Percentiles rank a stretch among this genome's conserved stretches.
These are phyloP conservation scores for Asterophora parasitica DNA, from an alignment of 768 basidiomycete genomes.

Conservation along the genomic window DNA sequence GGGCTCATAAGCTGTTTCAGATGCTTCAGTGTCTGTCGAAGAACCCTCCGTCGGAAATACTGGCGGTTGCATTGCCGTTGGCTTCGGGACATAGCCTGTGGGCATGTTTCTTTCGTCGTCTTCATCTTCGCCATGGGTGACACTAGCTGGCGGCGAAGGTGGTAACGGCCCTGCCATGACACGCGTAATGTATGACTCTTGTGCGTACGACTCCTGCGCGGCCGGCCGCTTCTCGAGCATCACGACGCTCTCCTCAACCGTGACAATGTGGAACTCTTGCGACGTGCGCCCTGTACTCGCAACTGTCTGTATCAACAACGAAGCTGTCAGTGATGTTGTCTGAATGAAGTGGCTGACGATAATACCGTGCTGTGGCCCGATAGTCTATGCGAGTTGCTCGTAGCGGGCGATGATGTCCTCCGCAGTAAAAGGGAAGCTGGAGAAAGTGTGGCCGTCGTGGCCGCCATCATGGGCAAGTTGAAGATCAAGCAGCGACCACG, in stretches of 20 bases:
- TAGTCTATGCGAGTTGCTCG: constrained; percentile 12
- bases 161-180: constrained; percentile 24
- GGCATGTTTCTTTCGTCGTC: constrained; percentile 7
- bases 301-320: constrained; percentile 16
- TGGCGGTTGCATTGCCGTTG: too few species aligned
- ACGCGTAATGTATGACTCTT: constrained; percentile 14
- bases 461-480: constrained; percentile 5
- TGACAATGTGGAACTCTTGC: constrained; percentile 51
- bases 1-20: too few species aligned
- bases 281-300: constrained; percentile 15
- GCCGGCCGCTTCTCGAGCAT: constrained; percentile 26
- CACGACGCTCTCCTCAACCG: constrained; percentile 41
- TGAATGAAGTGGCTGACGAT: constrained; percentile 32
- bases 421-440: constrained; percentile 5
- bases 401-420: constrained; percentile 24
- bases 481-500: background rate
- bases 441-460: constrained; percentile 7
- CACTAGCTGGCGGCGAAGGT: constrained; percentile 30
- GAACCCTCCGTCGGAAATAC: too few species aligned
- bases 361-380: constrained; percentile 22
- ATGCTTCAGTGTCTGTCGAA: too few species aligned
- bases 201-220: constrained; percentile 1
- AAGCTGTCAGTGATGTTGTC: constrained; percentile 25
- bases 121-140: constrained; percentile 20
- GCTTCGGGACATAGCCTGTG: background rate